Base-by-base conservation (phyloP, 768 basidiomycete species). In the Leccinellum rugosiceps region DNA sequence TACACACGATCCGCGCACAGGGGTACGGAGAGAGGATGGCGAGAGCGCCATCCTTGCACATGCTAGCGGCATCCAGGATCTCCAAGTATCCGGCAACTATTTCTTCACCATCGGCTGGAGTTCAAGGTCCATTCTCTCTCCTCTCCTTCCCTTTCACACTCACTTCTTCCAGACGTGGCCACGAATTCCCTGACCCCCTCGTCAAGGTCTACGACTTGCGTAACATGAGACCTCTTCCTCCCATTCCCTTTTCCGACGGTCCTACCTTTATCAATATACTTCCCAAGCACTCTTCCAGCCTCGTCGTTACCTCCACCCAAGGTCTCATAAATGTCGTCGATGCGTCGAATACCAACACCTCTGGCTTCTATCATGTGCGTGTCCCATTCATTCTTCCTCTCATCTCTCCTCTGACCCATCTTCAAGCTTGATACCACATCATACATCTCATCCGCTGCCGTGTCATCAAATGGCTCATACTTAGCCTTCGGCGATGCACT, bases 121-220 rank as follows among this genome's bases (percentile, higher is more conserved):
- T 3, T 79, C 92, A 73, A 87, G 92, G 94, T 93, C 58, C 45
- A 55, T 31, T 55, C 21, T 52, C 41, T 52, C 23, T 4, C 48
- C 21, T 35, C n/a, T 17, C 25, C 30, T 19, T 0, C 19, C 30
- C 51, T 32, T 21, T 31, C 50, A 3, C 30, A 41, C 56, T 64
- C 65, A 70, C 61, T 14, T 11, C 34, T 28, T 30, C 53, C 65
- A 97, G 95, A 71, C 92, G 91, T 72, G 86, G 88, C 7, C 86
- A 89, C 48, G 93, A 95, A 5, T 82, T 88, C 54, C 90, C 92
- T 0, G 96, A 98, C 69, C 92, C 94, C 3, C 78, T 94, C 32
- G 92, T 99, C 61, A 97, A 96, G 74, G 80, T 98, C 13, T 97
- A 89, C 65, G 96, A 99, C 71, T 65, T 92, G 30, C 87, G 96